Conservation (phyloP, 1,284 basidiomycete species). For the Austropuccinia psidii region DNA sequence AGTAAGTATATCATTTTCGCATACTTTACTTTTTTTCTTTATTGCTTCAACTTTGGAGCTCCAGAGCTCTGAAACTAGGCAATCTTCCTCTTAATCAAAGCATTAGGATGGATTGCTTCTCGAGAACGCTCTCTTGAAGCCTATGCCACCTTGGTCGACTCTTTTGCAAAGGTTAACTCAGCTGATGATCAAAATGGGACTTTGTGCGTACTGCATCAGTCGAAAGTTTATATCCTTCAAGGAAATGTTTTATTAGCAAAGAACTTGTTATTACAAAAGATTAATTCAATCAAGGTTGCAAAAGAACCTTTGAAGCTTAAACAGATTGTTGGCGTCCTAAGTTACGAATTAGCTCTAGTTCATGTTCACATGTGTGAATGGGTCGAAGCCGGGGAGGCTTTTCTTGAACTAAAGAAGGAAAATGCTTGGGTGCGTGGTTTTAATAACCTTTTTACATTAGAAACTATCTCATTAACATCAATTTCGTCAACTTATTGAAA, state of each 20-base stretch:
- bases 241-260: conserved; percentile 4
- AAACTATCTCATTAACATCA: not conserved
- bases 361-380: conserved; percentile 5
- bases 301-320: not conserved
- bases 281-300: not conserved
- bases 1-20: not conserved
- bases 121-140: conserved; percentile 4
- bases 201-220: not conserved
- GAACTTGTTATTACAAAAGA: not conserved
- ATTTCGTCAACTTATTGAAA: not conserved
- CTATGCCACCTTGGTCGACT: conserved; percentile 5
- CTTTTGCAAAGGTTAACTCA: not conserved
- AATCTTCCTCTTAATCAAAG: not conserved
- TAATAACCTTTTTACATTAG: not conserved
- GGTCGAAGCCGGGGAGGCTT: conserved; percentile 8
- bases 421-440: conserved; percentile 21
- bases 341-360: conserved; percentile 21
- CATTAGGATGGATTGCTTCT: conserved; percentile 14
- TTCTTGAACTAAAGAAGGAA: conserved; percentile 9
- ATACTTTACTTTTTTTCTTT: not conserved
- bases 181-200: not conserved
- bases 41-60: not conserved
- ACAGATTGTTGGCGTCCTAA: not conserved
- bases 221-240: not conserved
- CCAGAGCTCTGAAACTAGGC: not conserved